Conservation (phyloP, 2,329 filamentous ascomycete species). For the Trichophyton equinum region DNA sequence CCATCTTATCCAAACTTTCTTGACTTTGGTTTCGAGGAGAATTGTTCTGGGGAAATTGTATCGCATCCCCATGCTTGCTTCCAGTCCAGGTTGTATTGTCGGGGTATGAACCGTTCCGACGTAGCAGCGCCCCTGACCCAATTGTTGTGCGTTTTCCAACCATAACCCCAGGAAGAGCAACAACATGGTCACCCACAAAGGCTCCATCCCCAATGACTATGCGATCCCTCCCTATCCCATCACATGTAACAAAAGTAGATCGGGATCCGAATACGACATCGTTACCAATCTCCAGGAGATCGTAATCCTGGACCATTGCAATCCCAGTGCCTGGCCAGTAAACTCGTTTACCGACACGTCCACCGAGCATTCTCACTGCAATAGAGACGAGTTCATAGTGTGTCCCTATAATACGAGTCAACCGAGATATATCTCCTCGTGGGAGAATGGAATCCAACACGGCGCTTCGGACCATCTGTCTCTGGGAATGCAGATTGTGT, state of each 20-base stretch:
- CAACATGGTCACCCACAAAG: background rate
- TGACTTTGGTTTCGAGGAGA: background rate
- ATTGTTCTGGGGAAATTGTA: background rate
- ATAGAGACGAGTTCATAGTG: conserved; percentile 4
- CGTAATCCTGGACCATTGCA: background rate
- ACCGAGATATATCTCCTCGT: background rate
- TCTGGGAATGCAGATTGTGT: background rate
- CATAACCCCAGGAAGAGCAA: background rate
- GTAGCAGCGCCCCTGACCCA: background rate
- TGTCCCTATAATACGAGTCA: background rate
- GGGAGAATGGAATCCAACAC: background rate
- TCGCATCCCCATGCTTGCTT: background rate
- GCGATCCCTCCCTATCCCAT: background rate
- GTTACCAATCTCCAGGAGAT: background rate
- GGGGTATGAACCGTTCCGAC: background rate
- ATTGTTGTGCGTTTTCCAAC: background rate
- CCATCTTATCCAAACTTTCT: background rate
- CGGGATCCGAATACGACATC: conserved; percentile 6
- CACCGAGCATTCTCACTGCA: background rate
- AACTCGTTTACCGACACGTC: conserved; percentile 1
- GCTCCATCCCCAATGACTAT: conserved; percentile 1
- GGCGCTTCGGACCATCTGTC: background rate
- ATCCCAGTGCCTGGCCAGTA: conserved; percentile 3
- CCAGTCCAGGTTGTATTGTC: background rate
- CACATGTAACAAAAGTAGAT: background rate